phyloP scores from a whole-genome alignment of 371 early-diverging fungal genomes.

The Homolaphlyctis polyrhiza region DNA sequence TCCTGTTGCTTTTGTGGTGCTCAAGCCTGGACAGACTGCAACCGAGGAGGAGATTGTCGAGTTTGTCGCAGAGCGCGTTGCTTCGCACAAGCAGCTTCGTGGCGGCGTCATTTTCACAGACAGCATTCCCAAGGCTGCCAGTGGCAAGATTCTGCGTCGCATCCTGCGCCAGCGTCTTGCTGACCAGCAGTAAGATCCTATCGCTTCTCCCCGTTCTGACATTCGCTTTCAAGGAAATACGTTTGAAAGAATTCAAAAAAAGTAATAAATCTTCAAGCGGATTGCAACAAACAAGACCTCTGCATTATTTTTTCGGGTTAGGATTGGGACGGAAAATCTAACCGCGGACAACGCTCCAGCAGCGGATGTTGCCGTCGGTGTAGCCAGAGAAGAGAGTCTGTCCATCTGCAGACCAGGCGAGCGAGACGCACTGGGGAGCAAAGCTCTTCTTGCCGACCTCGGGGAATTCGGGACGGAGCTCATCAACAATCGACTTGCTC shows the following conservation, averaged over 20 bases:
- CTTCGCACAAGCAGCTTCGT: conserved; percentile 68
- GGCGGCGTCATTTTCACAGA: conserved; percentile 73
- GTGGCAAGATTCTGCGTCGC: conserved; percentile 73
- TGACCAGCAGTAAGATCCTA: too few species aligned
- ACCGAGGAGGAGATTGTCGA: conserved; percentile 38
- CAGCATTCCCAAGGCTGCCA: conserved; percentile 70
- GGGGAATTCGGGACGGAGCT: conserved; percentile 87
- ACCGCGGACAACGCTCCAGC: conserved; percentile 44
- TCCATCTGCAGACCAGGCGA: conserved; percentile 98
- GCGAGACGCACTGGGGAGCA: conserved; percentile 85
- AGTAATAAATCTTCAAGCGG: too few species aligned
- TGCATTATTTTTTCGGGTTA: too few species aligned
- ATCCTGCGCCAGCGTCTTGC: conserved; percentile 12
- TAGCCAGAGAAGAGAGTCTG: conserved; percentile 97
- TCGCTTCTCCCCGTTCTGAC: too few species aligned
- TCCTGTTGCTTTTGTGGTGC: conserved; percentile 75
- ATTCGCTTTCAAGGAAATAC: too few species aligned
- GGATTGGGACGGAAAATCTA: too few species aligned
- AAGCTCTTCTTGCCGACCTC: conserved; percentile 60
- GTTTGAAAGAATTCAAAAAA: too few species aligned
- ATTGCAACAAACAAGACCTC: too few species aligned
- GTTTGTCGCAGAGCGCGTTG: conserved; percentile 58
- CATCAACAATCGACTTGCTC: conserved; percentile 93
- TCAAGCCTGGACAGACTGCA: conserved; percentile 16
- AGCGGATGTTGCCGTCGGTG: conserved; percentile 93